Evolutionary conservation across 1,139 yeast species (phyloP).

Genomic region (Hemisphaericaspora lyxosophila): DNA sequence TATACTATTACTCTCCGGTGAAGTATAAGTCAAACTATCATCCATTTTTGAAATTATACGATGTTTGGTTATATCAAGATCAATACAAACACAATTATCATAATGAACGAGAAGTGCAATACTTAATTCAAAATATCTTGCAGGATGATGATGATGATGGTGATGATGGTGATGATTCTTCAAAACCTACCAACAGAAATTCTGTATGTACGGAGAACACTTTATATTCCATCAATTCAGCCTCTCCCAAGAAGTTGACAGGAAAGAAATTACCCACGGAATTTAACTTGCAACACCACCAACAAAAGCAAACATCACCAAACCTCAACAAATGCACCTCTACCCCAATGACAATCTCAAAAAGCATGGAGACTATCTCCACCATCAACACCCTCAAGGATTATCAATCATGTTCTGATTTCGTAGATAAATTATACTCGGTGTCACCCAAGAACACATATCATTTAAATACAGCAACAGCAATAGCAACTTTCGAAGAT

Average conservation of each 20-base stretch:
- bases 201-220: slow-evolving; percentile 14
- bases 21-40: slow-evolving; percentile 8
- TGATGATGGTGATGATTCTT: slow-evolving; percentile 1
- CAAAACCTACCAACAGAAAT: slow-evolving; percentile 3
- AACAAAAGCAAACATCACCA: neutral
- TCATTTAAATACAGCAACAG: slow-evolving; percentile 34
- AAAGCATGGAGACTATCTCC: slow-evolving; percentile 1
- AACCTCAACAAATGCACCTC: neutral
- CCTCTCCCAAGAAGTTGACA: slow-evolving; percentile 10
- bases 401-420: slow-evolving; percentile 25
- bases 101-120: slow-evolving; percentile 10
- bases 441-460: slow-evolving; percentile 44
- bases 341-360: slow-evolving; percentile 8
- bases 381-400: slow-evolving; percentile 7
- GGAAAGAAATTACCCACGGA: slow-evolving; percentile 11
- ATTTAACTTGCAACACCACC: slow-evolving; percentile 8
- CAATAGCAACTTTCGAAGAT: slow-evolving; percentile 23
- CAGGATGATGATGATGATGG: too few relatives aligned
- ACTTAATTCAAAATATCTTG: slow-evolving; percentile 7
- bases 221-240: slow-evolving; percentile 8
- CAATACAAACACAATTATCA: slow-evolving; percentile 5
- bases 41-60: slow-evolving; percentile 11
- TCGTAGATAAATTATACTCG: slow-evolving; percentile 39
- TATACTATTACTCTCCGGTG: slow-evolving; percentile 10
- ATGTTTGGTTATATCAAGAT: slow-evolving; percentile 13